These are phyloP conservation scores for Berberis vulgaris DNA, from an alignment of 164 flowering plant species.

Conservation along the genomic window DNA sequence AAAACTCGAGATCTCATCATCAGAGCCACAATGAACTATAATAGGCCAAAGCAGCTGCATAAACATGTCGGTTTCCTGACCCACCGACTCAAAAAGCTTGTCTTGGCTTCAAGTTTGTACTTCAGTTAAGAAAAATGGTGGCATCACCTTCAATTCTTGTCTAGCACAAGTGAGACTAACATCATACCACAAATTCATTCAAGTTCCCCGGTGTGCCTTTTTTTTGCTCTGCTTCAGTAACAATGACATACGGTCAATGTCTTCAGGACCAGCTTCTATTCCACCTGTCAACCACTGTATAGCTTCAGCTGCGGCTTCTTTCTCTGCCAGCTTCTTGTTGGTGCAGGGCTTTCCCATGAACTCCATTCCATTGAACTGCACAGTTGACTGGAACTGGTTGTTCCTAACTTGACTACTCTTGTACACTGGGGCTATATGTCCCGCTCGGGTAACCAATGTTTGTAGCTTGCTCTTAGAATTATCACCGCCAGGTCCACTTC, in stretches of 20 bases:
- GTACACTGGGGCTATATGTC: slow-evolving; percentile 58
- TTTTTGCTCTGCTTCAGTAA: slow-evolving; percentile 70
- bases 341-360: slow-evolving; percentile 67
- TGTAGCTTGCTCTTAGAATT: slow-evolving; percentile 89
- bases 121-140: too few relatives aligned
- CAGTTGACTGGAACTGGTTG: slow-evolving; percentile 52
- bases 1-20: too few relatives aligned
- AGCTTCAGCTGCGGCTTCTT: slow-evolving; percentile 90
- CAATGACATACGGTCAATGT: slow-evolving; percentile 53
- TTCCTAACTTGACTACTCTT: slow-evolving; percentile 51
- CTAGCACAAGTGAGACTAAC: too few relatives aligned
- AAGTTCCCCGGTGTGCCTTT: slow-evolving; percentile 15
- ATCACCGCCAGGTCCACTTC: slow-evolving; percentile 75
- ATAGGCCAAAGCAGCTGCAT: too few relatives aligned
- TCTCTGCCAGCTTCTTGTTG: slow-evolving; percentile 85
- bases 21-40: too few relatives aligned
- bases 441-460: slow-evolving; percentile 70
- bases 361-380: slow-evolving; percentile 70
- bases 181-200: neutral
- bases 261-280: slow-evolving; percentile 27
- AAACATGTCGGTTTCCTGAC: too few relatives aligned
- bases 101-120: too few relatives aligned
- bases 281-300: slow-evolving; percentile 58
- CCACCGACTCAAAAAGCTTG: too few relatives aligned
- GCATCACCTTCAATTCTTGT: too few relatives aligned